A percentile compares a stretch with the other conserved stretches of the same genome.
These are phyloP conservation scores for Warburgia ugandensis DNA, from an alignment of 164 flowering plant genomes.

Conservation along the genomic window DNA sequence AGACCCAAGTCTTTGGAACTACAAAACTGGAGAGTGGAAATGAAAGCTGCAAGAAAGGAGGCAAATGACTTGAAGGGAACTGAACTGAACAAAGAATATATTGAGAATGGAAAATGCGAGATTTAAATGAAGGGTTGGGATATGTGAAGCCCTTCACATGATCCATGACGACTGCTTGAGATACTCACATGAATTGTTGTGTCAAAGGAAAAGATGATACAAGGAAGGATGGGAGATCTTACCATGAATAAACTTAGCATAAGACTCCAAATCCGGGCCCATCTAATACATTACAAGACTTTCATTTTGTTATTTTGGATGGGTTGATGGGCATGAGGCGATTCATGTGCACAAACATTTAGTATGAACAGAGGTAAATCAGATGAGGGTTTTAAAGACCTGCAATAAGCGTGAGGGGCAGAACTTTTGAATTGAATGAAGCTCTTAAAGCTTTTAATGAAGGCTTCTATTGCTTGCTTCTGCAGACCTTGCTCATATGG, in stretches of 20 bases:
- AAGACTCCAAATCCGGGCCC: neutral
- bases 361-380: no score
- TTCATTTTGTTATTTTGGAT: neutral
- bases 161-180: neutral
- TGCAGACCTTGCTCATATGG: neutral
- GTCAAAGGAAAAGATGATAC: no score
- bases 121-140: neutral
- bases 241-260: no score
- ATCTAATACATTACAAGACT: neutral
- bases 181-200: neutral
- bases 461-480: neutral
- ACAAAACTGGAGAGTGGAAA: no score
- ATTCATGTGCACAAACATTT: neutral
- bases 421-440: neutral
- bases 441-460: neutral
- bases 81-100: neutral
- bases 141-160: neutral
- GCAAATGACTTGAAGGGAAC: neutral
- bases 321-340: neutral
- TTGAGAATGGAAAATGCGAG: neutral
- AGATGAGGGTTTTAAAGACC: no score
- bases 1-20: neutral
- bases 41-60: neutral
- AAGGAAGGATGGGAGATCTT: no score
- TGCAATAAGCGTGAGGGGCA: neutral